Evolutionary conservation across 164 flowering plant species (phyloP).

Genomic region (Piper betle): DNA sequence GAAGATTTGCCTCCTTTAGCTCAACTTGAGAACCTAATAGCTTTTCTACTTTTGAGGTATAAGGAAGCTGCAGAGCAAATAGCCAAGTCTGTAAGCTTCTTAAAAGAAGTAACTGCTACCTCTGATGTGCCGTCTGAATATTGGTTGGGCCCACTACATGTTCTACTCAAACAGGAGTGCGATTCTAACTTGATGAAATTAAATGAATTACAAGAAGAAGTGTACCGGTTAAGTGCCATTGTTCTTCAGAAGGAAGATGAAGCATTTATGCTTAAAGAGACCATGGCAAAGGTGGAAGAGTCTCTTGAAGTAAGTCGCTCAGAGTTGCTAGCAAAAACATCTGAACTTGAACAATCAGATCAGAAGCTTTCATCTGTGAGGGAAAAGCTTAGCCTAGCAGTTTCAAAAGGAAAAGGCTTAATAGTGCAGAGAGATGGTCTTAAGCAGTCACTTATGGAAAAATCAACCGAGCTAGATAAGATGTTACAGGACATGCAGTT

Average conservation of each 20-base stretch:
- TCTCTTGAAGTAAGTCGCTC: constrained; percentile 22
- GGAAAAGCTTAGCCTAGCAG: constrained; percentile 96
- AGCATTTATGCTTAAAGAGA: constrained; percentile 37
- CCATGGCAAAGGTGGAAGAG: constrained; percentile 36
- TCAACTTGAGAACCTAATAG: constrained; percentile 33
- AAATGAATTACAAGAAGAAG: constrained; percentile 32
- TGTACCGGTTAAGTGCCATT: constrained; percentile 28
- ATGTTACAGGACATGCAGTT: constrained; percentile 59
- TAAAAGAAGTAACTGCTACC: constrained; percentile 4
- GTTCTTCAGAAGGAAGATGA: constrained; percentile 43
- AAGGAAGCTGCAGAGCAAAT: constrained; percentile 30
- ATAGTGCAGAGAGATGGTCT: constrained; percentile 80
- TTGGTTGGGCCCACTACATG: constrained; percentile 2
- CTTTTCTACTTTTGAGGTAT: constrained; percentile 43
- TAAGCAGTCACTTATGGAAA: constrained; percentile 69
- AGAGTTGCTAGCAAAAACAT: constrained; percentile 41
- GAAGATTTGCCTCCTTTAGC: constrained; percentile 21
- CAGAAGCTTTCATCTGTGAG: constrained; percentile 73
- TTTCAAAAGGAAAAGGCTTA: constrained; percentile 91
- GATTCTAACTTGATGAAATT: constrained; percentile 25
- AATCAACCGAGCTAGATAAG: constrained; percentile 58
- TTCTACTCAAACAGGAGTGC: constrained; percentile 22
- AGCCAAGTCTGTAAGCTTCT: constrained; percentile 9
- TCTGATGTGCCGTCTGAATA: constrained; percentile 2
- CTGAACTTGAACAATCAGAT: constrained; percentile 85